A percentile compares a stretch with the other conserved stretches of the same genome.
Conservation (phyloP, 75 land plant genomes). For the Larix kaempferi region DNA sequence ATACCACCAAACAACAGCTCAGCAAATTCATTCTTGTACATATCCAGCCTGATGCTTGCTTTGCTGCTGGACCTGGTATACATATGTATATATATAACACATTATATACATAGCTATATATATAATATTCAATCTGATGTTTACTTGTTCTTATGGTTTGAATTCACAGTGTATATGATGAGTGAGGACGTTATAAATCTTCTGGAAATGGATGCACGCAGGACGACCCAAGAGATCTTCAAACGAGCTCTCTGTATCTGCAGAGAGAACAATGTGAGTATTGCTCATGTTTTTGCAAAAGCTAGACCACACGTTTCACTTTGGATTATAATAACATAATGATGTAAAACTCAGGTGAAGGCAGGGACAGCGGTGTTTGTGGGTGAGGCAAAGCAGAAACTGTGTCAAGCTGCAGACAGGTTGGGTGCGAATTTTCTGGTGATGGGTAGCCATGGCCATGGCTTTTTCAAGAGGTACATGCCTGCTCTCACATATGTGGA, state of each 20-base stretch:
- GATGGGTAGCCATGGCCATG: conserved; percentile 9
- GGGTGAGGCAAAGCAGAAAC: background rate
- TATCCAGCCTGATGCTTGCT: background rate
- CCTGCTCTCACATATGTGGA: background rate
- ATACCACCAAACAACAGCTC: no score
- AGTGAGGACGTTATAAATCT: background rate
- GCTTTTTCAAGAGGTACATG: conserved; percentile 1
- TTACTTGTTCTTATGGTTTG: background rate
- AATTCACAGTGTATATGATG: background rate
- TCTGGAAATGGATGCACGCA: background rate
- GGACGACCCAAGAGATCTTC: background rate
- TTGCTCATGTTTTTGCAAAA: background rate
- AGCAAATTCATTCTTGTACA: background rate
- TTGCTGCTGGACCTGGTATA: background rate
- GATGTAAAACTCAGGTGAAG: background rate
- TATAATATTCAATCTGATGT: no score
- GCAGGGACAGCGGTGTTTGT: conserved; percentile 4
- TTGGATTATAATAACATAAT: background rate
- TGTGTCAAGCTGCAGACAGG: conserved; percentile 6
- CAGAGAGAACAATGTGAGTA: background rate
- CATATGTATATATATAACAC: background rate
- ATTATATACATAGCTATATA: background rate
- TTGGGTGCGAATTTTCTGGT: conserved; percentile 6
- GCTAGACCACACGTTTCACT: background rate
- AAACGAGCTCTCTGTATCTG: background rate